Evolutionary conservation across 2,329 filamentous ascomycete species (phyloP).

Genomic region (Eurotiales sp.): DNA sequence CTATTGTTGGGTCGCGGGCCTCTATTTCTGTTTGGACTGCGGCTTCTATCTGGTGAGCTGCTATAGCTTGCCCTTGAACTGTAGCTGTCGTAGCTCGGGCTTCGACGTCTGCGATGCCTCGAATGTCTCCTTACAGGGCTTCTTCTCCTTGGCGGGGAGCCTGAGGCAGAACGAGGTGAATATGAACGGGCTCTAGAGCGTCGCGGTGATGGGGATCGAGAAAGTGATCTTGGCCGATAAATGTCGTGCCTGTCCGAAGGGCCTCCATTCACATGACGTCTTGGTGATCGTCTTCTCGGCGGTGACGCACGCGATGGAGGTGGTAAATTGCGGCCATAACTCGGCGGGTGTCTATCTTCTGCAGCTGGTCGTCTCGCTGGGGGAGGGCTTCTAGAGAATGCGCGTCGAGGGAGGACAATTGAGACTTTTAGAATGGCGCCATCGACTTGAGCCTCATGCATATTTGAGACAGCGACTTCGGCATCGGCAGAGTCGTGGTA

Average conservation of each 20-base stretch:
- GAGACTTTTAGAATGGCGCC: constrained; percentile 79
- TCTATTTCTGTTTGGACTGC: constrained; percentile 43
- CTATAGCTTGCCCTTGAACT: constrained; percentile 59
- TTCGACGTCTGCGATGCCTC: constrained; percentile 48
- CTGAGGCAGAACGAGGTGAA: constrained; percentile 38
- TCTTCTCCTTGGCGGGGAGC: constrained; percentile 38
- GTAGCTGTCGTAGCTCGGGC: constrained; percentile 62
- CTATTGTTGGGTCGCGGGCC: constrained; percentile 1
- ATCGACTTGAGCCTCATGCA: constrained; percentile 96
- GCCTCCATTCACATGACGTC: constrained; percentile 37
- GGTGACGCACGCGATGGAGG: constrained; percentile 25
- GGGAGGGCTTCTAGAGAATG: constrained; percentile 77
- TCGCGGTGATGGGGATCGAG: constrained; percentile 43
- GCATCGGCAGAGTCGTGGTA: constrained; percentile 74
- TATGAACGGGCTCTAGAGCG: constrained; percentile 36
- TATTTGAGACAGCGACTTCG: constrained; percentile 84
- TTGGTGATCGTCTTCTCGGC: constrained; percentile 32
- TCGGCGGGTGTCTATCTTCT: constrained; percentile 44
- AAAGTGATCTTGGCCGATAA: constrained; percentile 60
- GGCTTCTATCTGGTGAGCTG: constrained; percentile 48
- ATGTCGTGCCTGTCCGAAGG: constrained; percentile 48
- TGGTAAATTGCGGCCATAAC: constrained; percentile 18
- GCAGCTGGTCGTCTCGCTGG: constrained; percentile 61
- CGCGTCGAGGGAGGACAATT: constrained; percentile 78
- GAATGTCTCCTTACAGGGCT: constrained; percentile 32